Evolutionary conservation across 345 rosid species (phyloP), one percentile per base, ranked within the genome.

Genomic region (Orychophragmus violaceus): DNA sequence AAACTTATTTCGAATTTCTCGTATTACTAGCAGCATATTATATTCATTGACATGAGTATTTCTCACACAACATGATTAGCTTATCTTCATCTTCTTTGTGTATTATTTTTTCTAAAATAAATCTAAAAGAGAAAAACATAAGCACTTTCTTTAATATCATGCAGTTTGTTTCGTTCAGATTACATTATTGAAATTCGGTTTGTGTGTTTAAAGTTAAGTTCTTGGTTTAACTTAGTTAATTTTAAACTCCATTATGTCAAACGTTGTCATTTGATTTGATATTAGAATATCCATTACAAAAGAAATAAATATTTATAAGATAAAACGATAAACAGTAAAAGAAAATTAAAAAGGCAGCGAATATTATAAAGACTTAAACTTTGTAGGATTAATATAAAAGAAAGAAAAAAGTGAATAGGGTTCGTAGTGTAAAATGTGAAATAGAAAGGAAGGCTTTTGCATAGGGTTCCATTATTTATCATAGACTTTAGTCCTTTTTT

Each of bases 381-480:
- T 72, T 19, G 53, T 39, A 16, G 64, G 59, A 56, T 54, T 32
- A 18, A 32, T 53, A 17, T 42, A 55, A 55, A 56, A 8, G 29
- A 4, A 42, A 39, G 32, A 10, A 37, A 27, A 46, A 49, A 49
- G 61, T 58, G 61, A 58, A 46, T 25, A 39, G 44, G 50, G 57
- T 58, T 64, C 41, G 60, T 37, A 58, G 66, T 58, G 66, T 50
- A 48, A 52, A 63, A 44, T 51, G 37, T 41, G 49, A 19, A 62
- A 64, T 28, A 74, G 51, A 70, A 23, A 46, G 66, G 62, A 62
- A 62, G 19, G 44, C 79, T 80, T 79, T 83, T 71, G 70, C 82
- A 77, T 78, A 84, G 87, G 90, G 85, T 86, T 79, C 92, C 85
- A 78, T 75, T 46, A 68, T 68, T 72, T 72, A 72, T 48, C 76